phyloP scores from a whole-genome alignment of 805 yeast genomes.

The Maudiozyma saulgeensis region DNA sequence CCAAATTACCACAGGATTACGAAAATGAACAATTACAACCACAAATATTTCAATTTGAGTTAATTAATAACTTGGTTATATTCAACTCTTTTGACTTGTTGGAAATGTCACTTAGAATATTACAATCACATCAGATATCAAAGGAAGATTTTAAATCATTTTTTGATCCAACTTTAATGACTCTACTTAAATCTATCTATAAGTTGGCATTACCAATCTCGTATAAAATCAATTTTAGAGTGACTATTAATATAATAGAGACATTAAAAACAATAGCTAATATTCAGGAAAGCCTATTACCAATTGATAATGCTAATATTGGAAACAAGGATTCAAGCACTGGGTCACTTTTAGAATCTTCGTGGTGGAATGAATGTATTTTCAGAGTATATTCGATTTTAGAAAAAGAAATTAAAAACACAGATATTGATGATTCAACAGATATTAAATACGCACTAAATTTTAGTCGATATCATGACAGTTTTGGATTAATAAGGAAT shows the following conservation, averaged over 20 bases:
- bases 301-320: background rate
- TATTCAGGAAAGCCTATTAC: conserved; percentile 6
- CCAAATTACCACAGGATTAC: conserved; percentile 13
- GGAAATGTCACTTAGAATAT: conserved; percentile 35
- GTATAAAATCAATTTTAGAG: conserved; percentile 42
- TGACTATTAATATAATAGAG: conserved; percentile 45
- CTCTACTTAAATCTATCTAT: conserved; percentile 26
- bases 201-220: conserved; percentile 35
- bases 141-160: conserved; percentile 5
- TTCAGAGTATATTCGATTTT: conserved; percentile 18
- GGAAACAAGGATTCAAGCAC: background rate
- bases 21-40: conserved; percentile 19
- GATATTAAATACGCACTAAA: conserved; percentile 3
- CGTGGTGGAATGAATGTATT: conserved; percentile 24
- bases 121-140: conserved; percentile 11
- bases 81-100: conserved; percentile 47
- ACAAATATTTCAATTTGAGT: conserved; percentile 35
- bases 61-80: conserved; percentile 43
- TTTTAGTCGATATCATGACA: conserved; percentile 11
- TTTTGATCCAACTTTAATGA: conserved; percentile 14
- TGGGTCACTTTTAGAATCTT: background rate
- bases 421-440: background rate
- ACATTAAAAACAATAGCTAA: conserved; percentile 38
- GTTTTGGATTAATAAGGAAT: conserved; percentile 21
- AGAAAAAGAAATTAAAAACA: conserved; percentile 12